phyloP scores from a whole-genome alignment of 805 yeast genomes.

The Brettanomyces bruxellensis region DNA sequence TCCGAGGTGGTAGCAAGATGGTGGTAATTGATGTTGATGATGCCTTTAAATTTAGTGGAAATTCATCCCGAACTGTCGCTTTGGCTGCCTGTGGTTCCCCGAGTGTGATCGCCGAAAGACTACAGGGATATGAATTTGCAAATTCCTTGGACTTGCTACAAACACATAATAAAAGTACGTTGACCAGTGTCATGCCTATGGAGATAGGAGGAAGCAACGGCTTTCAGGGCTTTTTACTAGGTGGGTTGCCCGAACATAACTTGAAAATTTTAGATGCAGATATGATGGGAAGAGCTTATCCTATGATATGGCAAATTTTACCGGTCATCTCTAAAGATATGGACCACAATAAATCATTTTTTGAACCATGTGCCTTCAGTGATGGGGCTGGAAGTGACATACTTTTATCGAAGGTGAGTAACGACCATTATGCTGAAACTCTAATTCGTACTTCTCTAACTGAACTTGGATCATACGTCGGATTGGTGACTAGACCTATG shows the following conservation, averaged over 20 bases:
- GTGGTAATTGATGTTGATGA: conserved; percentile 28
- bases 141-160: conserved; percentile 21
- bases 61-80: conserved; percentile 23
- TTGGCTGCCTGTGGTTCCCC: conserved; percentile 38
- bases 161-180: conserved; percentile 17
- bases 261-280: conserved; percentile 31
- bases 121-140: conserved; percentile 29
- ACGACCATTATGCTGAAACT: conserved; percentile 28
- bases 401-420: conserved; percentile 24
- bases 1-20: conserved; percentile 27
- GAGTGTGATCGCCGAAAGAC: conserved; percentile 35
- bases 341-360: conserved; percentile 8
- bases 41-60: conserved; percentile 16
- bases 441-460: conserved; percentile 32
- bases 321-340: conserved; percentile 23
- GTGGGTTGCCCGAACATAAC: conserved; percentile 13
- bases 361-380: conserved; percentile 17
- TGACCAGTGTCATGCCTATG: conserved; percentile 28
- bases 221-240: conserved; percentile 20
- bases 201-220: conserved; percentile 41
- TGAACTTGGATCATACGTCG: conserved; percentile 32
- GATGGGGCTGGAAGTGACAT: conserved; percentile 35
- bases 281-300: conserved; percentile 42
- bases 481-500: conserved; percentile 26
- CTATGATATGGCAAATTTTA: conserved; percentile 32